Evolutionary conservation across 805 yeast species (phyloP).

Genomic region (Debaryomyces castellii): DNA sequence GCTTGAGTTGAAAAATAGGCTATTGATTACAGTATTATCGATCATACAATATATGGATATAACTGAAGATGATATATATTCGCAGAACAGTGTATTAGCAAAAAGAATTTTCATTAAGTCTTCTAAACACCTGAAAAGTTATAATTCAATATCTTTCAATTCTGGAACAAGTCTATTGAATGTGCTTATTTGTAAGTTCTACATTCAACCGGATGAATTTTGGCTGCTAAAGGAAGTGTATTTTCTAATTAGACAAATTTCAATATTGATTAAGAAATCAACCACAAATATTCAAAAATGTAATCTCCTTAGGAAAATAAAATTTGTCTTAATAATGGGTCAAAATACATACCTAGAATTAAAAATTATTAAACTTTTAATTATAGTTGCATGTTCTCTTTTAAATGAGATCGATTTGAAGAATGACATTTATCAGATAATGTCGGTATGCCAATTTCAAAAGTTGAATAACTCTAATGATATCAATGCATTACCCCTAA

Average conservation of each 20-base stretch:
- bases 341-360: conserved; percentile 7
- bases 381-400: conserved; percentile 17
- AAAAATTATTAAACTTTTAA: conserved; percentile 19
- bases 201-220: conserved; percentile 11
- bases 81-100: not conserved
- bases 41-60: conserved; percentile 42
- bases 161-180: conserved; percentile 26
- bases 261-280: conserved; percentile 20
- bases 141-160: conserved; percentile 17
- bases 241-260: conserved; percentile 37
- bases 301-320: conserved; percentile 33
- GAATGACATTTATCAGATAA: conserved; percentile 23
- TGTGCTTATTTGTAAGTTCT: conserved; percentile 22
- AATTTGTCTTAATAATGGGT: conserved; percentile 31
- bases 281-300: conserved; percentile 19
- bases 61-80: conserved; percentile 19
- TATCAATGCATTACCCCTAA: conserved; percentile 6
- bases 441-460: conserved; percentile 14
- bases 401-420: conserved; percentile 14
- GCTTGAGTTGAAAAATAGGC: conserved; percentile 19
- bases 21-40: conserved; percentile 34
- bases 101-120: not conserved
- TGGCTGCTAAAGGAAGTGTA: conserved; percentile 37
- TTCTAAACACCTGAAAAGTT: not conserved
- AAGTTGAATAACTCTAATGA: conserved; percentile 3